Evolutionary conservation across 2,329 filamentous ascomycete genomes (phyloP).

Genomic region (Boeremia exigua): DNA sequence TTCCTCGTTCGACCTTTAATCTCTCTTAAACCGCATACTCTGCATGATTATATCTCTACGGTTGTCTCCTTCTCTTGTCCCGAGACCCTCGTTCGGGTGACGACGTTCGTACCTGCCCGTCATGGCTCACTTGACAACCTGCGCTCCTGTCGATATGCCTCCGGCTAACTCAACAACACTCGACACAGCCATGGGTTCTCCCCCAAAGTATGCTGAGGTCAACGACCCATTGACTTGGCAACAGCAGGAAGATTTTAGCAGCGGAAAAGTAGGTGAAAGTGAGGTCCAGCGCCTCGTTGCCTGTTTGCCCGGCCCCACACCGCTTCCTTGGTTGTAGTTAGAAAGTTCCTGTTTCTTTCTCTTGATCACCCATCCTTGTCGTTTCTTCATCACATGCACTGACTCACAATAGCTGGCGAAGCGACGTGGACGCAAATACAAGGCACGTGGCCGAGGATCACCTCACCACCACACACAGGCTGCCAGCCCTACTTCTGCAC

Average conservation of each 20-base stretch:
- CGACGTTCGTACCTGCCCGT: not conserved
- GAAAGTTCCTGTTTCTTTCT: too few relatives aligned
- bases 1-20: not conserved
- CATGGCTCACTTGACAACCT: conserved; percentile 11
- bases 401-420: not conserved
- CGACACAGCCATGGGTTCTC: not conserved
- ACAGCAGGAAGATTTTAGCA: conserved; percentile 21
- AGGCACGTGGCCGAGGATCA: conserved; percentile 1
- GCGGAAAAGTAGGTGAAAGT: conserved; percentile 23
- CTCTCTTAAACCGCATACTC: not conserved
- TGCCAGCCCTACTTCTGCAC: not conserved
- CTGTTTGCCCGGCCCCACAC: conserved; percentile 1
- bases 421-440: not conserved
- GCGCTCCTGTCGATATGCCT: not conserved
- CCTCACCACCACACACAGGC: not conserved
- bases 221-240: conserved; percentile 28
- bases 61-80: not conserved
- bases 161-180: not conserved
- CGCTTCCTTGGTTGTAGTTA: not conserved
- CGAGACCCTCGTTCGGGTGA: not conserved
- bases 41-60: not conserved
- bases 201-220: not conserved
- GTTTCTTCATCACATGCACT: not conserved
- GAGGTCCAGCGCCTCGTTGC: not conserved
- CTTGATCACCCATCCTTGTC: not conserved